These are phyloP conservation scores for Citrus maxima DNA, from an alignment of 345 rosid genomes.

Conservation along the genomic window DNA sequence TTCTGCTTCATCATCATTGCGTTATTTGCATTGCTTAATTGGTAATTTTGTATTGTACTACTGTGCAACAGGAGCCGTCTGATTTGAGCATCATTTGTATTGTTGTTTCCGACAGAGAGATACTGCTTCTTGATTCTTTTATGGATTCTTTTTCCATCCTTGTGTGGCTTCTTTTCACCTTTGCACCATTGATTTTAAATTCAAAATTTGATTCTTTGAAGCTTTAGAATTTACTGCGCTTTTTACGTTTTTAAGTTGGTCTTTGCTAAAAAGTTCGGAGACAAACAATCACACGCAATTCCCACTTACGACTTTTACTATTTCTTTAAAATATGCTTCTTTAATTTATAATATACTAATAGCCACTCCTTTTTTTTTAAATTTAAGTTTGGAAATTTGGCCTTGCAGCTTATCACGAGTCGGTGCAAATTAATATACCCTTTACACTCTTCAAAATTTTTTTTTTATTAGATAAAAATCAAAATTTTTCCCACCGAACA, in stretches of 20 bases:
- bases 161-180: neutral
- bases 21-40: too few species aligned
- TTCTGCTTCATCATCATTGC: neutral
- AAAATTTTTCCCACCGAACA: too few species aligned
- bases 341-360: too few species aligned
- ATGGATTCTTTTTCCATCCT: neutral
- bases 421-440: too few species aligned
- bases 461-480: too few species aligned
- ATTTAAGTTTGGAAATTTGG: neutral
- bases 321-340: neutral
- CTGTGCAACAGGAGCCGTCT: neutral
- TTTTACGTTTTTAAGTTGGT: neutral
- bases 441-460: too few species aligned
- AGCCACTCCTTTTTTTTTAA: neutral
- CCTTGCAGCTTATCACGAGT: neutral
- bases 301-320: neutral
- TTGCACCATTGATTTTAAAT: neutral
- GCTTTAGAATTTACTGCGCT: neutral
- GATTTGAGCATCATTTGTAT: neutral
- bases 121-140: neutral
- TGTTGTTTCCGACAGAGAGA: constrained; percentile 11
- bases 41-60: neutral
- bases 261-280: neutral
- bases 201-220: neutral
- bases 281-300: neutral